phyloP scores from a whole-genome alignment of 1,139 yeast species.

The Pichia sp. region DNA sequence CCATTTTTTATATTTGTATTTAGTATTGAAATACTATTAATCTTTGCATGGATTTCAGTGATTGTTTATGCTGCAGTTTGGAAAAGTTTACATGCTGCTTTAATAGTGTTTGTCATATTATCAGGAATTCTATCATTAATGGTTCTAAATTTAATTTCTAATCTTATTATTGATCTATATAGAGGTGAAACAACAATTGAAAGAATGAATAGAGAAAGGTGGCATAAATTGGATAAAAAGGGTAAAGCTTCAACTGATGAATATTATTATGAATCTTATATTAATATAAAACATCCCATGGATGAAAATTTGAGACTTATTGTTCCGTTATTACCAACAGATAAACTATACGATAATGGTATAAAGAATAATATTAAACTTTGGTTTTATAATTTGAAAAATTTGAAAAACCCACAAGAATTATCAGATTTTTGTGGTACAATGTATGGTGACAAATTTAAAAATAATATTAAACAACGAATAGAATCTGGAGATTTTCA shows the following conservation, averaged over 20 bases:
- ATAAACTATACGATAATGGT: slow-evolving; percentile 28
- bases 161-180: not conserved
- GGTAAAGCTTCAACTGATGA: slow-evolving; percentile 2
- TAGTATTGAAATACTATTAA: slow-evolving; percentile 32
- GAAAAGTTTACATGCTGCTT: slow-evolving; percentile 14
- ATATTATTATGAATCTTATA: slow-evolving; percentile 18
- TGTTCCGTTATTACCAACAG: slow-evolving; percentile 22
- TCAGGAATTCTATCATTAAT: slow-evolving; percentile 3
- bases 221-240: slow-evolving; percentile 8
- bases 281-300: slow-evolving; percentile 23
- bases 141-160: slow-evolving; percentile 6
- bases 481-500: slow-evolving; percentile 20
- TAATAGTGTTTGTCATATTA: slow-evolving; percentile 9
- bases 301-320: slow-evolving; percentile 17
- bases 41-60: slow-evolving; percentile 20
- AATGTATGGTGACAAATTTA: slow-evolving; percentile 17
- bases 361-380: slow-evolving; percentile 21
- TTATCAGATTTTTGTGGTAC: slow-evolving; percentile 20
- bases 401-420: slow-evolving; percentile 17
- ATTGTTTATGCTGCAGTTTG: slow-evolving; percentile 27
- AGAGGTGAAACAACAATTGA: slow-evolving; percentile 16
- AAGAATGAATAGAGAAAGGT: slow-evolving; percentile 7
- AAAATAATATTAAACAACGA: slow-evolving; percentile 11
- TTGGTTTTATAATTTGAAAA: slow-evolving; percentile 10
- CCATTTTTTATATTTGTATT: slow-evolving; percentile 45